phyloP scores from a whole-genome alignment of 306 rosid genomes.

The Ochetophila trinervis region DNA sequence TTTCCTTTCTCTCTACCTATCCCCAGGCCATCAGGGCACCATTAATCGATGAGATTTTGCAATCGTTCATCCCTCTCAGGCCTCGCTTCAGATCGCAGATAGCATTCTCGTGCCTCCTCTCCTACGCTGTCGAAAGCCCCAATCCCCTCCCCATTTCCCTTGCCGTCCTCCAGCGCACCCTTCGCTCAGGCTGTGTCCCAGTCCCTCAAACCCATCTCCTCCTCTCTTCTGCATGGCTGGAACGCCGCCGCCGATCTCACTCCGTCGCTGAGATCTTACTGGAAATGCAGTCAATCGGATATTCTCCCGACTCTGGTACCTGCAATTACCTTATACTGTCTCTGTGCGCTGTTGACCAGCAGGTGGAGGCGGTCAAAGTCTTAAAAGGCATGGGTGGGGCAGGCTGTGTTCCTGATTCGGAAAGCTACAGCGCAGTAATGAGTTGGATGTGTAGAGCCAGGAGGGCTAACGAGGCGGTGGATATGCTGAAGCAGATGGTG shows the following conservation, averaged over 20 bases:
- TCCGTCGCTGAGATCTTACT: slow-evolving; percentile 47
- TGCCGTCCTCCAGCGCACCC: slow-evolving; percentile 51
- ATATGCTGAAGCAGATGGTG: slow-evolving; percentile 48
- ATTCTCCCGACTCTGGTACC: slow-evolving; percentile 55
- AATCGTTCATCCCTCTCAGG: slow-evolving; percentile 59
- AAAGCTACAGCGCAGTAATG: slow-evolving; percentile 53
- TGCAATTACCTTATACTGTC: slow-evolving; percentile 61
- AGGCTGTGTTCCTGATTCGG: slow-evolving; percentile 68
- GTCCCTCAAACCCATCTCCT: slow-evolving; percentile 59
- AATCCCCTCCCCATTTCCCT: slow-evolving; percentile 63
- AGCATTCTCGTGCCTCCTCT: slow-evolving; percentile 53
- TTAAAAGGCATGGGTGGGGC: slow-evolving; percentile 68
- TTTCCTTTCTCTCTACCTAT: slow-evolving; percentile 57
- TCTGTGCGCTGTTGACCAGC: slow-evolving; percentile 47
- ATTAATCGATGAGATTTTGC: slow-evolving; percentile 69
- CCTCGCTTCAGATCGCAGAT: slow-evolving; percentile 48
- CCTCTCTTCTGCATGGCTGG: slow-evolving; percentile 67
- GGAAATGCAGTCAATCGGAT: slow-evolving; percentile 70
- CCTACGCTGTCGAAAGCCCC: slow-evolving; percentile 55
- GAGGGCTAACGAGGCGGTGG: slow-evolving; percentile 50
- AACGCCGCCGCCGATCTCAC: slow-evolving; percentile 28
- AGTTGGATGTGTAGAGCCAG: slow-evolving; percentile 54
- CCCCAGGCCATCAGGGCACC: slow-evolving; percentile 41
- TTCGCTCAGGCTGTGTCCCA: slow-evolving; percentile 63
- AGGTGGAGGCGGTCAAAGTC: slow-evolving; percentile 49